phyloP scores from a whole-genome alignment of 306 rosid genomes.

The Canavalia ensiformis region DNA sequence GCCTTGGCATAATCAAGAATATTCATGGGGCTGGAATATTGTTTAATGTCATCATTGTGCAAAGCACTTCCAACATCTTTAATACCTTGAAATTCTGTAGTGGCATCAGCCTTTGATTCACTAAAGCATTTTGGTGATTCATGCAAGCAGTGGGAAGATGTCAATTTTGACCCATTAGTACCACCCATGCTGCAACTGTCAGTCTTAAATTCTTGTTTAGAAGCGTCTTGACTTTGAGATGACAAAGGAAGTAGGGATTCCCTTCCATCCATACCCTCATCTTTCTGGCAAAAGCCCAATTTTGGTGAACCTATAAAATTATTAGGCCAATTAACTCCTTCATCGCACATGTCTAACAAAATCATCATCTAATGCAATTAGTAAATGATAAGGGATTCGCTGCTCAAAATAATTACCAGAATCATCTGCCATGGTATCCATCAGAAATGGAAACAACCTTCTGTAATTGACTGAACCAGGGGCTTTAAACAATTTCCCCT shows the following conservation, averaged over 20 bases:
- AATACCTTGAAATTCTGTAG: not conserved
- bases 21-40: slow-evolving; percentile 3
- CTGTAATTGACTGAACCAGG: slow-evolving; percentile 80
- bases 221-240: slow-evolving; percentile 25
- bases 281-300: slow-evolving; percentile 27
- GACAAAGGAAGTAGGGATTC: slow-evolving; percentile 25
- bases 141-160: slow-evolving; percentile 9
- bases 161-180: slow-evolving; percentile 28
- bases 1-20: slow-evolving; percentile 8
- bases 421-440: slow-evolving; percentile 47
- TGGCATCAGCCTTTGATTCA: slow-evolving; percentile 15
- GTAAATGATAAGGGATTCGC: not conserved
- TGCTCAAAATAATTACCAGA: slow-evolving; percentile 53
- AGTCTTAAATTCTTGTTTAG: slow-evolving; percentile 24
- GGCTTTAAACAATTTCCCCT: slow-evolving; percentile 67
- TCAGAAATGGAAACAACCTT: slow-evolving; percentile 75
- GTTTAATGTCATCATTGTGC: slow-evolving; percentile 33
- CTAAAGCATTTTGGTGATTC: slow-evolving; percentile 32
- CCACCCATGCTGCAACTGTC: slow-evolving; percentile 17
- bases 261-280: slow-evolving; percentile 6
- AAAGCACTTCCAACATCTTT: slow-evolving; percentile 40
- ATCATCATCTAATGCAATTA: not conserved
- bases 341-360: not conserved
- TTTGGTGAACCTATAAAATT: slow-evolving; percentile 51
- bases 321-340: slow-evolving; percentile 33